Evolutionary conservation across 345 rosid genomes (phyloP).

Genomic region (Gossypioides kirkii): DNA sequence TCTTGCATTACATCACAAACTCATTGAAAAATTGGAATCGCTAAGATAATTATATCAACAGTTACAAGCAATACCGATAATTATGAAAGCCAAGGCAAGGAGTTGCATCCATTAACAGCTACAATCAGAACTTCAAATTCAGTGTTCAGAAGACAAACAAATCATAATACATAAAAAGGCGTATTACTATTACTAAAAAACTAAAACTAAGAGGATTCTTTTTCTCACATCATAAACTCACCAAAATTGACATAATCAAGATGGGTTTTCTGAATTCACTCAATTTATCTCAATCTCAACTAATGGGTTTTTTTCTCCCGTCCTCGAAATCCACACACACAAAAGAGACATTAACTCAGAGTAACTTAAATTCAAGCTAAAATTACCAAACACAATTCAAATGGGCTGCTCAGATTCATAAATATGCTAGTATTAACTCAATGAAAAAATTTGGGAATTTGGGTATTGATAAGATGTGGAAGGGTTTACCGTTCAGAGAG

Average conservation of each 20-base stretch:
- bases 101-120: neutral
- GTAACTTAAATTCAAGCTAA: neutral
- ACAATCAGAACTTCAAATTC: neutral
- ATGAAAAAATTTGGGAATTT: neutral
- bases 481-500: slow-evolving; percentile 80
- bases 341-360: neutral
- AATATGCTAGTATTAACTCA: neutral
- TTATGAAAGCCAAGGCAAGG: neutral
- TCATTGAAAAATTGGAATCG: neutral
- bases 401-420: neutral
- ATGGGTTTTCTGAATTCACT: neutral
- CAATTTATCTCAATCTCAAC: neutral
- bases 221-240: neutral
- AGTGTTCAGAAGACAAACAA: neutral
- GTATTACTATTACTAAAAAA: neutral
- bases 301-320: neutral
- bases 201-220: neutral
- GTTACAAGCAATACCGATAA: neutral
- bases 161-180: neutral
- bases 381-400: neutral
- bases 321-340: neutral
- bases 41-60: neutral
- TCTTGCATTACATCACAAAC: neutral
- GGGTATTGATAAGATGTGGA: neutral
- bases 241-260: neutral